Conservation (phyloP, 176 grass and related monocot species). For the Echinochloa phyllopogon region DNA sequence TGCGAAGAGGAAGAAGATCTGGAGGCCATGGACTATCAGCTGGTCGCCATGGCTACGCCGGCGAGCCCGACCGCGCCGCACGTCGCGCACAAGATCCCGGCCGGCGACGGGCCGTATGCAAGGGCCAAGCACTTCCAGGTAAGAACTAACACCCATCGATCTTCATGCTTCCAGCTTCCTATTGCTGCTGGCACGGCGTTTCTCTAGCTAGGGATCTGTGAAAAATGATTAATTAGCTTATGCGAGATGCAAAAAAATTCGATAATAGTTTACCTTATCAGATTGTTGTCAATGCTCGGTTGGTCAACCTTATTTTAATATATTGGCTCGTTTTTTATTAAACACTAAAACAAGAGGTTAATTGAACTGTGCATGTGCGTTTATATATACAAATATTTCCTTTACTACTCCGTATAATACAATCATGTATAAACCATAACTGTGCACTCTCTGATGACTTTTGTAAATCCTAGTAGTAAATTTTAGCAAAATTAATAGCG, state of each 20-base stretch:
- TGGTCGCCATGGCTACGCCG: conserved; percentile 33
- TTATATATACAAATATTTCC: not conserved
- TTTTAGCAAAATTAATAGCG: not conserved
- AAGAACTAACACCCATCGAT: not conserved
- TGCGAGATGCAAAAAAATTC: not conserved
- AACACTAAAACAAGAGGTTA: not conserved
- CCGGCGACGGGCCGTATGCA: conserved; percentile 87
- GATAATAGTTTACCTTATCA: not conserved
- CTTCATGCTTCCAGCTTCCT: not conserved
- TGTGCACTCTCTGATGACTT: not conserved
- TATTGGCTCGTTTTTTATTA: not conserved
- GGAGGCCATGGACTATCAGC: conserved; percentile 38
- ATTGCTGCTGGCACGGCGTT: not conserved
- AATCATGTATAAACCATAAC: not conserved
- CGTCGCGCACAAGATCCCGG: conserved; percentile 73
- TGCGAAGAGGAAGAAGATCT: not conserved
- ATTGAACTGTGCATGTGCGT: not conserved
- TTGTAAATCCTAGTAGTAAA: not conserved
- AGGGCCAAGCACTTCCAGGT: conserved; percentile 96
- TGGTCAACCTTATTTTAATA: not conserved
- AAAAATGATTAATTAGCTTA: not conserved
- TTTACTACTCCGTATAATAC: not conserved
- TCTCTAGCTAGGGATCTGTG: not conserved
- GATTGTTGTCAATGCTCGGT: not conserved
- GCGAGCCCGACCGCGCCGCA: conserved; percentile 41